Base-by-base conservation (phyloP, 2,329 filamentous ascomycete species). In the Bretziella fagacearum region DNA sequence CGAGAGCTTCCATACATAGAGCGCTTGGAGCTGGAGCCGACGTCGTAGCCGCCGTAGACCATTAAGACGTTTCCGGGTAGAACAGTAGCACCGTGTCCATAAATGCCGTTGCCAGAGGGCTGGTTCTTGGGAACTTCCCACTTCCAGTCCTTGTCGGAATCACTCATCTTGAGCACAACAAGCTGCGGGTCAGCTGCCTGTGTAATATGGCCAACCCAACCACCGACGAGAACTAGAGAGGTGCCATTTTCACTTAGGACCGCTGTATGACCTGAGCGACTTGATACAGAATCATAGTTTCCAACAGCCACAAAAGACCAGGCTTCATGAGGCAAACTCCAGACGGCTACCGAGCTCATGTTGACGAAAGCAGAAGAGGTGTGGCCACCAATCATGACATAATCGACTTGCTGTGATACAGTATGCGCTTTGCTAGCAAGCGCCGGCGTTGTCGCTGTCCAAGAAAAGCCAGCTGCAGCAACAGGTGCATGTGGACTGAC, bases 311-410 rank as follows among this genome's bases (percentile, higher is more conserved):
- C 66, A 59, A 89, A 95, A 23, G 76, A 80, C 89, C 89, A 96
- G 46, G 74, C 79, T 57, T 86, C 78, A 56, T 93, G 81, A 0
- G 89, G 89, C 5, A 95, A 66, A 46, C 78, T 87, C 69, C 87
- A 94, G 1, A 95, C 66, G 0, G 86, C 89, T 1, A 89, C 75
- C 36, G 85, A 84, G 48, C 84, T 93, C 81, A 93, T 95, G 60
- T 95, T 93, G 63, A 95, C 79, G 58, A 94, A 95, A 0, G 86
- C 87, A 13, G 67, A 62, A 54, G 76, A 69, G 0, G 86, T 93
- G 58, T 95, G 86, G 0, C 89, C 89, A 33, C 87, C 89, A 13
- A 95, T 65, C 18, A 95, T 64, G 10, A 94, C 74, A 54, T 84
- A 89, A 55, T 79, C 79, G 52, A 81, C 77, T 58, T 87, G 77